These are phyloP conservation scores for Lactarius psammicola DNA, from an alignment of 768 basidiomycete genomes.

Conservation along the genomic window DNA sequence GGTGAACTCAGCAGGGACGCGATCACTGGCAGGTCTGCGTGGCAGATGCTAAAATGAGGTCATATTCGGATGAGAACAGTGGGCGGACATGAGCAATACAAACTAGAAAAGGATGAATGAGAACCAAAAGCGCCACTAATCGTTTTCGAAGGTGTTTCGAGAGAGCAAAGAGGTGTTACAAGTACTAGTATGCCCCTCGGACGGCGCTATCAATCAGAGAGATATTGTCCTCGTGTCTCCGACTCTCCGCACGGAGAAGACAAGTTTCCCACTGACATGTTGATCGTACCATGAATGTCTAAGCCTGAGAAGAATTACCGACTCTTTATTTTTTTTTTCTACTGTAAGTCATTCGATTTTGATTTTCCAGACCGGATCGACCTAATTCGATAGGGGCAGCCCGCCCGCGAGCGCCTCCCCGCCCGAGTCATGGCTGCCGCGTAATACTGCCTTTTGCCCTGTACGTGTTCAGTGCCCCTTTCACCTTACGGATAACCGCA, in stretches of 20 bases:
- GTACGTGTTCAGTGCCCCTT: conserved; percentile 22
- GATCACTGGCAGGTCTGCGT: not conserved
- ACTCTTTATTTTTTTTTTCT: too few species aligned
- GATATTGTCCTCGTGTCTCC: not conserved
- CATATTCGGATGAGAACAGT: not conserved
- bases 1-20: not conserved
- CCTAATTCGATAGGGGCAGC: not conserved
- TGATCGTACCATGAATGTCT: not conserved
- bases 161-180: not conserved
- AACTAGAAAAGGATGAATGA: not conserved
- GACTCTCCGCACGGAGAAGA: not conserved
- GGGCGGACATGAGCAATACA: conserved; percentile 8
- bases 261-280: not conserved
- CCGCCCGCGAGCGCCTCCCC: too few species aligned
- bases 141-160: conserved; percentile 1
- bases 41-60: conserved; percentile 2
- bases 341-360: not conserved
- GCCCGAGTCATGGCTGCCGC: not conserved
- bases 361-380: not conserved
- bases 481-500: conserved; percentile 7
- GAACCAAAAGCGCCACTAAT: conserved; percentile 14
- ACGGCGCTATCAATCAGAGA: not conserved
- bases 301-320: not conserved
- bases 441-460: not conserved
- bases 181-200: too few species aligned